Base-by-base conservation (phyloP, 768 basidiomycete species). In the Amanita phalloides region DNA sequence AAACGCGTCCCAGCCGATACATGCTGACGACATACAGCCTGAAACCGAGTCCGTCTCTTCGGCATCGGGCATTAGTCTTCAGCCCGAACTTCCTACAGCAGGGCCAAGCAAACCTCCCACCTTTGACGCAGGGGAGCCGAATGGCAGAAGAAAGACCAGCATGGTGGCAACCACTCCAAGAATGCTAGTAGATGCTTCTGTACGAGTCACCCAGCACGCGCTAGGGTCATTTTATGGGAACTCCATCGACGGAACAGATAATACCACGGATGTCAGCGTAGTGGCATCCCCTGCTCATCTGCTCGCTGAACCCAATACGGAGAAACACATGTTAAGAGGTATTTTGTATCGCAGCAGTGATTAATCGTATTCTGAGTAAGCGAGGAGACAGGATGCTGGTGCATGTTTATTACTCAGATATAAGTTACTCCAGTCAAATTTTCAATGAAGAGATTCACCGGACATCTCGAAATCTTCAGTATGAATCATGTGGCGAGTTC, bases 301-400 rank as follows among this genome's bases (percentile, higher is more conserved):
- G 36, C 49, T 51, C 10, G 20, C 23, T 26, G 64, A 66, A 35
- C 49, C 64, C 21, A 55, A 62, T 9, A 69, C 67, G 65, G 80
- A 74, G 13, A 78, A 84, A 33, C 70, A 84, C 8, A 64, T 87
- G n/a, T 73, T 92, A 68, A 72, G 86, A 75, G 92, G 91, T 91
- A 57, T 54, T 70, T 56, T 51, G 33, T 42, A 33, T 43, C 53
- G 9, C 45, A 35, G 21, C 30, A 45, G 51, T 49, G 35, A 28
- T 46, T 58, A 28, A 54, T 28, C 10, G n/a, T 39, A 23, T 14
- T 35, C 55, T 55, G 23, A 52, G 64, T 55, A 37, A 55, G 35
- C 45, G 55, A 57, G 58, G 62, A 95, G 94, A 95, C 66, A 77
- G 94, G 55, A 94, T 96, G 91, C 75, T 94, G 5, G 83, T 96